A percentile compares a stretch with the other conserved stretches of the same genome.
Conservation (phyloP, 2,329 filamentous ascomycete genomes). For the Aspergillus novofumigatus region DNA sequence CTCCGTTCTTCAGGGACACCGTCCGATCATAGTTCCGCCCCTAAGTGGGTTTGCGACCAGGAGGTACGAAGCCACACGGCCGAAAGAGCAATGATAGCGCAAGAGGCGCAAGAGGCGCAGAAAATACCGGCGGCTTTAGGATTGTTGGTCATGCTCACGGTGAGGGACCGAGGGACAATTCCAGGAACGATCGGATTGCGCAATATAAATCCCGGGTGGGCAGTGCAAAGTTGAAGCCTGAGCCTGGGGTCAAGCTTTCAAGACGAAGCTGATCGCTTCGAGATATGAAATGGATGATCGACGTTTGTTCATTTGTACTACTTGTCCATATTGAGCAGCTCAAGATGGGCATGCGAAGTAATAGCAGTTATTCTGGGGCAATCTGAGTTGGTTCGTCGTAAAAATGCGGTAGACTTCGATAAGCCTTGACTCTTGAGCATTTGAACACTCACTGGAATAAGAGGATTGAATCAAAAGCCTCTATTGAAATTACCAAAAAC, state of each 20-base stretch:
- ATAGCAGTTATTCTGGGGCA: neutral
- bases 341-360: neutral
- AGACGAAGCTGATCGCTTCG: neutral
- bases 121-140: neutral
- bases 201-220: neutral
- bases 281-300: neutral
- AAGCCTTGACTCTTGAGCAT: neutral
- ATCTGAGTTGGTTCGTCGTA: neutral
- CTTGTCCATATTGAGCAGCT: neutral
- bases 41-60: conserved; percentile 11
- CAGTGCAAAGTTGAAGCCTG: neutral
- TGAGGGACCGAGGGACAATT: neutral
- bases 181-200: neutral
- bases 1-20: conserved; percentile 19
- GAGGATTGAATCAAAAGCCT: no score
- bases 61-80: neutral
- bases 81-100: neutral
- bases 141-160: neutral
- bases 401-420: neutral
- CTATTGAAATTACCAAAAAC: neutral
- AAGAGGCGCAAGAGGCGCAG: neutral
- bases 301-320: neutral
- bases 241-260: neutral
- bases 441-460: neutral
- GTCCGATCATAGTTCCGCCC: conserved; percentile 16